These are phyloP conservation scores for Platismatia glauca DNA, from an alignment of 495 filamentous ascomycete species.

Conservation along the genomic window DNA sequence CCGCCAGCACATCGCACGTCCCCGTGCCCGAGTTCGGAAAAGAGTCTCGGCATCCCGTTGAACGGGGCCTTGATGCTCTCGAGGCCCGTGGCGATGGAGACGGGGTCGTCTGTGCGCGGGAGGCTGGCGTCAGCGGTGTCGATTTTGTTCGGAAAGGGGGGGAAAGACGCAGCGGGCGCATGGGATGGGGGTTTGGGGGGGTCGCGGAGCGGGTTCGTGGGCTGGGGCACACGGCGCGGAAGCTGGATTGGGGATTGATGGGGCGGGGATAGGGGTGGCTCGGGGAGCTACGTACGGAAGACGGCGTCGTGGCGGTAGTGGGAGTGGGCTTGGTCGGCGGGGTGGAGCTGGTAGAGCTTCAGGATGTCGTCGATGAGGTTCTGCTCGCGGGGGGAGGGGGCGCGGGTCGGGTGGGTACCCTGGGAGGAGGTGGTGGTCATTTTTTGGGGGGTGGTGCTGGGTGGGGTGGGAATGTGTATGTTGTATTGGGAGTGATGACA, in stretches of 20 bases:
- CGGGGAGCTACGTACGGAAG: not conserved
- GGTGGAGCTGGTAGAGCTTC: conserved; percentile 19
- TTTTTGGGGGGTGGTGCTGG: not conserved
- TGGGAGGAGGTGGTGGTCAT: conserved; percentile 12
- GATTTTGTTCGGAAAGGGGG: not conserved
- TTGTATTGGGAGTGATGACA: not conserved
- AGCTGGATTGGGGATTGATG: not conserved
- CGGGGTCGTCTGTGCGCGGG: conserved; percentile 20
- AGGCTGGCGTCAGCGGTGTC: conserved; percentile 2
- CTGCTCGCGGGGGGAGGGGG: conserved; percentile 8
- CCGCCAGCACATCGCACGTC: conserved; percentile 19
- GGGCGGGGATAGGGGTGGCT: not conserved
- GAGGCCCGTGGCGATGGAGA: conserved; percentile 25
- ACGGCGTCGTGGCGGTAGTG: conserved; percentile 6
- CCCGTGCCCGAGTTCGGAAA: conserved; percentile 18
- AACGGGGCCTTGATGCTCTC: conserved; percentile 21
- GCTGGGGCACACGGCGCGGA: too few relatives aligned
- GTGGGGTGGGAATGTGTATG: not conserved
- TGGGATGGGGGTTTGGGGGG: too few relatives aligned
- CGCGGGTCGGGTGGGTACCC: conserved; percentile 7
- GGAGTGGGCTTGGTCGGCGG: conserved; percentile 8
- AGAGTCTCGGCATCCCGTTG: conserved; percentile 23
- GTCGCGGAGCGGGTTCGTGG: too few relatives aligned
- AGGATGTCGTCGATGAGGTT: conserved; percentile 18
- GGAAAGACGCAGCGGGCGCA: too few relatives aligned